A percentile compares a stretch with the other conserved stretches of the same genome.
phyloP scores from a whole-genome alignment of 768 basidiomycete genomes.

The Coprinopsis marcescibilis region DNA sequence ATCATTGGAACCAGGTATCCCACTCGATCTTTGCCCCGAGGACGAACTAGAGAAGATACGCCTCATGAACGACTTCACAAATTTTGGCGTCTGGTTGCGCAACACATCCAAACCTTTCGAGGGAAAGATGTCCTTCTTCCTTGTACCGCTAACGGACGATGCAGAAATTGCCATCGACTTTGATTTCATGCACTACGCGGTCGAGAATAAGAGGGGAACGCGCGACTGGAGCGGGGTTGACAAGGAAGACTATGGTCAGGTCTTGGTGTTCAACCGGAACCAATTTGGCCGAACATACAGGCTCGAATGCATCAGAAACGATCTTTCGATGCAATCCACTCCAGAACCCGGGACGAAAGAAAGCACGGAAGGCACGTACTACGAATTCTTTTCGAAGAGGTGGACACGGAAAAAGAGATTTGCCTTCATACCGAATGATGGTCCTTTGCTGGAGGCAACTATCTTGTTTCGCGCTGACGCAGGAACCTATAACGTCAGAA shows the following conservation, averaged over 20 bases:
- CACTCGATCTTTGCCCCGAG: constrained; percentile 35
- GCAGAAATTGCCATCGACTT: constrained; percentile 58
- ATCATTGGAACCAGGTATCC: constrained; percentile 24
- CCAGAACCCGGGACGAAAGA: constrained; percentile 50
- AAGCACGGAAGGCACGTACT: constrained; percentile 42
- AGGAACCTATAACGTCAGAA: constrained; percentile 31
- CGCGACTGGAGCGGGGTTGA: constrained; percentile 51
- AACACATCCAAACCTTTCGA: constrained; percentile 53
- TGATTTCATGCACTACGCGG: constrained; percentile 42
- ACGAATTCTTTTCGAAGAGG: constrained; percentile 50
- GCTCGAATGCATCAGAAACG: constrained; percentile 53
- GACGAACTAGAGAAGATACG: constrained; percentile 42
- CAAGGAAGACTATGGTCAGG: constrained; percentile 41
- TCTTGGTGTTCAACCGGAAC: constrained; percentile 51
- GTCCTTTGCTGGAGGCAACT: constrained; percentile 56
- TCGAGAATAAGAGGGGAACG: constrained; percentile 44
- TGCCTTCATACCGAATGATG: constrained; percentile 44
- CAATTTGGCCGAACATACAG: constrained; percentile 51
- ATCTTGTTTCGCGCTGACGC: constrained; percentile 36
- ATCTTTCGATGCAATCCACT: constrained; percentile 59
- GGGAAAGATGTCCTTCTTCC: constrained; percentile 49
- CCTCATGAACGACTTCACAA: constrained; percentile 63
- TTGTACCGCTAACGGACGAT: constrained; percentile 56
- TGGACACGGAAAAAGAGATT: constrained; percentile 45
- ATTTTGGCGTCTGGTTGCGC: constrained; percentile 53